Evolutionary conservation across 2,329 filamentous ascomycete species (phyloP).

Genomic region (Grosmannia clavigera): DNA sequence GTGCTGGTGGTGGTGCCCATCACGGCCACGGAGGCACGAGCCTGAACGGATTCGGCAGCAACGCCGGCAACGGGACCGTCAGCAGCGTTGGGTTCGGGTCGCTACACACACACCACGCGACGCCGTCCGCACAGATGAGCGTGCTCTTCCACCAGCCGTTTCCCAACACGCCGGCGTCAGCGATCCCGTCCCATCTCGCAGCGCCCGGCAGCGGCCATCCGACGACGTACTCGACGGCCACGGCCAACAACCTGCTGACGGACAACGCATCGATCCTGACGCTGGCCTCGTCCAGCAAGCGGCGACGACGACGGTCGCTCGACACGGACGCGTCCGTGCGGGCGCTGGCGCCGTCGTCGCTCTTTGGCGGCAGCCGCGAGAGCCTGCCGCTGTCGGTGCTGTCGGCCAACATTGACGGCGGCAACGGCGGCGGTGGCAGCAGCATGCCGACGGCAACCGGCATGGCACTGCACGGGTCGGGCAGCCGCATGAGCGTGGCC

Average conservation of each 20-base stretch:
- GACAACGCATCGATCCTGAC: constrained; percentile 82
- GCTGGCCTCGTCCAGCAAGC: constrained; percentile 70
- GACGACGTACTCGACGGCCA: constrained; percentile 64
- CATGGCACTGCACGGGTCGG: constrained; percentile 35
- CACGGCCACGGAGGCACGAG: constrained; percentile 1
- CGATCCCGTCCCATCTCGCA: constrained; percentile 58
- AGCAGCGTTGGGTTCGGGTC: not conserved
- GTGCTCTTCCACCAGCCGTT: constrained; percentile 55
- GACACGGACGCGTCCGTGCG: constrained; percentile 80
- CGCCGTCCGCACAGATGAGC: not conserved
- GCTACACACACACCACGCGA: too few species aligned
- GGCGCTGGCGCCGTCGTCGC: constrained; percentile 67
- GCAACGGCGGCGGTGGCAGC: constrained; percentile 27
- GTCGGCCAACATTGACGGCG: constrained; percentile 51
- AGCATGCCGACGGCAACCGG: constrained; percentile 26
- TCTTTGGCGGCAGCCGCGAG: constrained; percentile 73
- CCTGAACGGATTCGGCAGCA: not conserved
- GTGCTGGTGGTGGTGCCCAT: constrained; percentile 21
- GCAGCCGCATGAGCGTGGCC: constrained; percentile 16
- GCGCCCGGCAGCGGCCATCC: constrained; percentile 36
- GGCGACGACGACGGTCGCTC: constrained; percentile 62
- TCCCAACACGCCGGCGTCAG: constrained; percentile 52
- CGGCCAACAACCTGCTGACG: constrained; percentile 68
- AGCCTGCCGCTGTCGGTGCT: constrained; percentile 68
- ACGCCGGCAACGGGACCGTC: constrained; percentile 10